These are phyloP conservation scores for Fragilariopsis cylindrus DNA, from an alignment of 108 stramenopile genomes.

Conservation along the genomic window DNA sequence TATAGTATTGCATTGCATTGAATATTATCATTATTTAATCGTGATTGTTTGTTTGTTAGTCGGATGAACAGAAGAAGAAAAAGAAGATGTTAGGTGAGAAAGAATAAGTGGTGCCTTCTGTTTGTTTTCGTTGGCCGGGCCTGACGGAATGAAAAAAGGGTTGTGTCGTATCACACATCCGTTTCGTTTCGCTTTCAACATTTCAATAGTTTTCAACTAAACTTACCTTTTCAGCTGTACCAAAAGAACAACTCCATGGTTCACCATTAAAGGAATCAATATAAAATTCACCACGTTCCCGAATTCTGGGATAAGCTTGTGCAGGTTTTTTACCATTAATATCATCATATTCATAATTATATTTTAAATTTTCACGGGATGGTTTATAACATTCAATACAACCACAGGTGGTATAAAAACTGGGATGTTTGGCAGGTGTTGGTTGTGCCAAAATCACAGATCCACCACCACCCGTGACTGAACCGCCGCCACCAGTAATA, in stretches of 20 bases:
- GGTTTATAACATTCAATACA: slow-evolving; percentile 49
- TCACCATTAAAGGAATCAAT: slow-evolving; percentile 63
- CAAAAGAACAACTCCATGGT: slow-evolving; percentile 56
- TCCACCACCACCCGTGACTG: background rate
- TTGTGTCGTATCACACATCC: background rate
- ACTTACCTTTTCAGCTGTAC: slow-evolving; percentile 58
- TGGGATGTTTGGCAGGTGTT: slow-evolving; percentile 30
- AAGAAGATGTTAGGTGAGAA: background rate
- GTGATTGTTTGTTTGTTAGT: background rate
- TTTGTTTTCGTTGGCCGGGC: too few species aligned
- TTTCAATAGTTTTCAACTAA: background rate
- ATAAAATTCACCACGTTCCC: slow-evolving; percentile 61
- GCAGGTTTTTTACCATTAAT: slow-evolving; percentile 36
- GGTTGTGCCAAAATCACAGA: slow-evolving; percentile 30
- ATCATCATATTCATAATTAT: slow-evolving; percentile 54
- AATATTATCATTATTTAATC: background rate
- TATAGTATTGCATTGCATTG: slow-evolving; percentile 7
- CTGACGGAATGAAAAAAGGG: background rate
- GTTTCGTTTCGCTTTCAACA: background rate
- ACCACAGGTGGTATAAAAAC: slow-evolving; percentile 31
- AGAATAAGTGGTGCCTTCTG: background rate
- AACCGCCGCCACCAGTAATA: slow-evolving; percentile 6
- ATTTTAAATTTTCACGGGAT: slow-evolving; percentile 41
- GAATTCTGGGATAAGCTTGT: slow-evolving; percentile 52
- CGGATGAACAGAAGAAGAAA: background rate